Evolutionary conservation across 2,329 filamentous ascomycete species (phyloP).

Genomic region (Colletotrichum navitas): DNA sequence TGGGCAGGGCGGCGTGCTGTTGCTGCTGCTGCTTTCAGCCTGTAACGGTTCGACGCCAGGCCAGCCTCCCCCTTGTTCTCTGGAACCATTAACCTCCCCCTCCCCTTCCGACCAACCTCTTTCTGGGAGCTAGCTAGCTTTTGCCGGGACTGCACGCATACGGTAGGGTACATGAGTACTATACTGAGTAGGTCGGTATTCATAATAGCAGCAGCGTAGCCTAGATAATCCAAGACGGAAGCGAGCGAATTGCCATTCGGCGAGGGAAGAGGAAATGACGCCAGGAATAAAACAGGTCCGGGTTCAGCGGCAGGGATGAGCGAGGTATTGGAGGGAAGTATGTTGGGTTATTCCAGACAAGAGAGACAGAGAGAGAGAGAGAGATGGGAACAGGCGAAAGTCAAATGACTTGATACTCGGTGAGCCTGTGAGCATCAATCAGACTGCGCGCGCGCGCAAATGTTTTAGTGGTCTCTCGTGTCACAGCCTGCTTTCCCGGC

Average conservation of each 20-base stretch:
- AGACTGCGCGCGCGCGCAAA: constrained; percentile 3
- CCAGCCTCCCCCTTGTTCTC: constrained; percentile 38
- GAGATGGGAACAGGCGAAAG: background rate
- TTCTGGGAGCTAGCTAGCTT: constrained; percentile 26
- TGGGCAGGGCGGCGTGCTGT: background rate
- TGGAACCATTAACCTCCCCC: constrained; percentile 13
- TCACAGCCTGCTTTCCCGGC: constrained; percentile 3
- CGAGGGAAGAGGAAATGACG: background rate
- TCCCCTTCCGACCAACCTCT: constrained; percentile 24
- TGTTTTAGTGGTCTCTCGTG: constrained; percentile 7
- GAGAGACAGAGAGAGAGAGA: background rate
- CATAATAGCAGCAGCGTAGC: constrained; percentile 3
- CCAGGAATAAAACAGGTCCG: background rate
- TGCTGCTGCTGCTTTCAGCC: constrained; percentile 27
- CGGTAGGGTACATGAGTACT: background rate
- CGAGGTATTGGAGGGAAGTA: background rate
- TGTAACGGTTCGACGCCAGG: constrained; percentile 28
- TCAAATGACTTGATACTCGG: constrained; percentile 22
- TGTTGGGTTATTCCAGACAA: constrained; percentile 19
- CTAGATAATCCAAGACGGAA: constrained; percentile 31
- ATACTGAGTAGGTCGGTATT: too few relatives aligned
- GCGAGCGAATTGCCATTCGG: background rate
- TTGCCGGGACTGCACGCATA: background rate
- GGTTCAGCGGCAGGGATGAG: constrained; percentile 11
- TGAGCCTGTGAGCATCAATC: constrained; percentile 3